Evolutionary conservation across 768 basidiomycete species (phyloP).

Genomic region (Hygrocybe punicea): DNA sequence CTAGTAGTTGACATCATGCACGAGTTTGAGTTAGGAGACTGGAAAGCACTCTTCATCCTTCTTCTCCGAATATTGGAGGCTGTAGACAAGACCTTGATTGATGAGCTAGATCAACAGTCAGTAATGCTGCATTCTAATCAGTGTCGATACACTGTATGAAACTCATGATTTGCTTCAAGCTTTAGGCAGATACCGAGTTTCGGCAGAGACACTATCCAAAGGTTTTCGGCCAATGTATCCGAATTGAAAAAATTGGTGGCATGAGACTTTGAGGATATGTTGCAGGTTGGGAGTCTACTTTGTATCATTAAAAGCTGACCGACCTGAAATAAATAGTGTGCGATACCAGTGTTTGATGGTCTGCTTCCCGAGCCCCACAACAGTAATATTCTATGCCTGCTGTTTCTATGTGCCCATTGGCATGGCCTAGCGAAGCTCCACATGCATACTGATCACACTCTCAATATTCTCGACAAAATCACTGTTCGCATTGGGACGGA

Average conservation of each 20-base stretch:
- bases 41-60: conserved; percentile 2
- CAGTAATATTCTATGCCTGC: conserved; percentile 10
- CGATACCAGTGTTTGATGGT: conserved; percentile 22
- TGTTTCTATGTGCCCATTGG: conserved; percentile 5
- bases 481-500: background rate
- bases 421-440: conserved; percentile 21
- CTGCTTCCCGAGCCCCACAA: conserved; percentile 24
- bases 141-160: background rate
- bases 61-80: conserved; percentile 8
- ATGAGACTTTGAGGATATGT: conserved; percentile 27
- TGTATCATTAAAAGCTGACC: background rate
- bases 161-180: too few relatives aligned
- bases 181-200: background rate
- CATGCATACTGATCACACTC: conserved; percentile 15
- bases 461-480: conserved; percentile 13
- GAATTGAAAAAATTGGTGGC: conserved; percentile 21
- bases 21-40: background rate
- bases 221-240: conserved; percentile 20
- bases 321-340: background rate
- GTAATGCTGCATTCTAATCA: background rate
- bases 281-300: conserved; percentile 19
- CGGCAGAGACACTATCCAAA: conserved; percentile 15
- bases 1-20: conserved; percentile 7
- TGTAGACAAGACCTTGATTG: too few relatives aligned
- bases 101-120: conserved; percentile 11